These are phyloP conservation scores for Fusarium sp. DNA, from an alignment of 2,329 filamentous ascomycete genomes.

Conservation along the genomic window DNA sequence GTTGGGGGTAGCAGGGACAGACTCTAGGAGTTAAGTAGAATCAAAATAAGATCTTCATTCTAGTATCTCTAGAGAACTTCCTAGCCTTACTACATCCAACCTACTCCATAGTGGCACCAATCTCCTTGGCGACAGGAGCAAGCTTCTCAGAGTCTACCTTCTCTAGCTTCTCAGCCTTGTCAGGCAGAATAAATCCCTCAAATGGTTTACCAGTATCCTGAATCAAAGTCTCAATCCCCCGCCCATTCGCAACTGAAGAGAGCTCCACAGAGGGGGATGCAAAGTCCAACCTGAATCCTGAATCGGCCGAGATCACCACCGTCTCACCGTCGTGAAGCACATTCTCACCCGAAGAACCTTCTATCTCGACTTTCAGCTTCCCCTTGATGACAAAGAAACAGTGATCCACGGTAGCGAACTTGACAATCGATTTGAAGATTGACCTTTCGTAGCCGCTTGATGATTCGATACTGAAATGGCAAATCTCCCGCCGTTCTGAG, in stretches of 20 bases:
- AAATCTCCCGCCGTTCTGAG: background rate
- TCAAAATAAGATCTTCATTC: background rate
- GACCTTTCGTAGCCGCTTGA: background rate
- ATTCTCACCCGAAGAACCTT: background rate
- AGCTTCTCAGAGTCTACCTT: background rate
- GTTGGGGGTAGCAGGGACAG: rapidly evolving
- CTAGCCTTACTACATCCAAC: background rate
- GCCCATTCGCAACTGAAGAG: background rate
- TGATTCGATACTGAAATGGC: background rate
- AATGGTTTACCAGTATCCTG: background rate
- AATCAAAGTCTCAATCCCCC: background rate
- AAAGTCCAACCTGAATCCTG: background rate
- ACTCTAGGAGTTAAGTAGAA: rapidly evolving
- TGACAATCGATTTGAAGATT: too few relatives aligned
- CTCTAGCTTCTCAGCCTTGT: background rate
- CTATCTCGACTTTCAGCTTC: background rate
- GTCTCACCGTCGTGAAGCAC: background rate
- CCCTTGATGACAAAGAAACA: background rate
- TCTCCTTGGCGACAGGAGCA: background rate
- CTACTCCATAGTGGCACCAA: background rate
- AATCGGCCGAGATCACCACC: background rate
- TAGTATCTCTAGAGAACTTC: background rate
- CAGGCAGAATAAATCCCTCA: background rate
- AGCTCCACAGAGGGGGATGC: background rate
- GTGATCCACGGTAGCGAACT: background rate